Evolutionary conservation across 1,139 yeast genomes (phyloP), one percentile per base, ranked within the genome.

Genomic region (Saccharomyces pastorianus): DNA sequence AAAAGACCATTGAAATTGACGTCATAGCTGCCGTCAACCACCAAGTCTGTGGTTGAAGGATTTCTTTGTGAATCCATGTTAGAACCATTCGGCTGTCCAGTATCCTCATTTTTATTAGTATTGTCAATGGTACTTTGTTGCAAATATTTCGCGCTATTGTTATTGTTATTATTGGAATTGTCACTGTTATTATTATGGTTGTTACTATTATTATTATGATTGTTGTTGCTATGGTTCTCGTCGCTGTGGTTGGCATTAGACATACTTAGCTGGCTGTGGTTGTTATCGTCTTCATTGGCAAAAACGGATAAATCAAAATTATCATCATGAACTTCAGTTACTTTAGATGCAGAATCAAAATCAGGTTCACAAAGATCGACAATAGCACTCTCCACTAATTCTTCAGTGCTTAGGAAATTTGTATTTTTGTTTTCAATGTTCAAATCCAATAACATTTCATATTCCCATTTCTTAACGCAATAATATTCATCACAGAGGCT

Each of bases 381-480:
- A 9, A 81, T 73, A 60, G 87, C 82, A 65, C 85, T 79, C 25
- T 82, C 82, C 3, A 83, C 81, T 49, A 83, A 77, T 59, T 83
- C 88, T 56, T 79, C 84, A 51, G 81, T 80, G n/a, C 86, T 81
- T 9, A 79, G 73, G 63, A 82, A 83, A 1, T 80, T 78, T 28
- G 81, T 76, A 60, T 70, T 70, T 47, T 80, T 82, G 55, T 82
- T 71, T 64, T 83, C 88, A 53, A 82, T 78, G 7, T 81, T 79
- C 50, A 83, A 68, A 32, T 82, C 84, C 50, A 82, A 62, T 31
- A 83, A 65, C 58, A 80, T 80, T 51, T 79, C 80, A 31, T 78
- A 72, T 52, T 81, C 82, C 88, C 88, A 83, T 13, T 82, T 79
- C 52, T 80, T 75, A 71, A 77, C 46, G 76, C 85, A 61, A 73